Conservation (phyloP, 805 yeast species). For the Zygotorulaspora florentina region DNA sequence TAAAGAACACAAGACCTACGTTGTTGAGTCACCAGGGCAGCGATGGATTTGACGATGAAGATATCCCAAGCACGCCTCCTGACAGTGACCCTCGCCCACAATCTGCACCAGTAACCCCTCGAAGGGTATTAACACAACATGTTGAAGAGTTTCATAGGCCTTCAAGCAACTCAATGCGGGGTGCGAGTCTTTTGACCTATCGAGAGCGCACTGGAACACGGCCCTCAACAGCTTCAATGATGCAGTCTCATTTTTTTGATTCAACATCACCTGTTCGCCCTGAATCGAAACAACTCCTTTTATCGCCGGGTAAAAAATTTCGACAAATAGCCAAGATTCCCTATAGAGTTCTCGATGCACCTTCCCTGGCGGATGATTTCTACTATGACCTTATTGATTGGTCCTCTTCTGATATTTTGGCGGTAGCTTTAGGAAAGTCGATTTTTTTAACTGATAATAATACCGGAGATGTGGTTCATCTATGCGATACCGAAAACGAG, state of each 20-base stretch:
- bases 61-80: conserved; percentile 8
- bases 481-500: conserved; percentile 72
- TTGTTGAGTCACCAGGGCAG: conserved; percentile 8
- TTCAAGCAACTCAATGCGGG: conserved; percentile 29
- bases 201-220: conserved; percentile 65
- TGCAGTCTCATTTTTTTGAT: conserved; percentile 59
- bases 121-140: conserved; percentile 22
- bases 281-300: conserved; percentile 72
- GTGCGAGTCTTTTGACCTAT: conserved; percentile 66
- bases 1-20: conserved; percentile 32
- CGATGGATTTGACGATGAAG: conserved; percentile 6
- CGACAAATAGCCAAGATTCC: conserved; percentile 83
- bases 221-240: conserved; percentile 56
- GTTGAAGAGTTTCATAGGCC: conserved; percentile 22
- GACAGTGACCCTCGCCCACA: conserved; percentile 10
- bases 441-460: conserved; percentile 90
- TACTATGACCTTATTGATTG: conserved; percentile 90
- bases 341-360: conserved; percentile 91
- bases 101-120: conserved; percentile 37
- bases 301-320: conserved; percentile 78
- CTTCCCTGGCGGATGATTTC: conserved; percentile 90
- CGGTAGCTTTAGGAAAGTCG: conserved; percentile 83
- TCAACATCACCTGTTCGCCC: conserved; percentile 84
- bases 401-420: conserved; percentile 85
- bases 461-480: conserved; percentile 73